phyloP scores from a whole-genome alignment of 352 stramenopile species.

The Phytophthora cajani region DNA sequence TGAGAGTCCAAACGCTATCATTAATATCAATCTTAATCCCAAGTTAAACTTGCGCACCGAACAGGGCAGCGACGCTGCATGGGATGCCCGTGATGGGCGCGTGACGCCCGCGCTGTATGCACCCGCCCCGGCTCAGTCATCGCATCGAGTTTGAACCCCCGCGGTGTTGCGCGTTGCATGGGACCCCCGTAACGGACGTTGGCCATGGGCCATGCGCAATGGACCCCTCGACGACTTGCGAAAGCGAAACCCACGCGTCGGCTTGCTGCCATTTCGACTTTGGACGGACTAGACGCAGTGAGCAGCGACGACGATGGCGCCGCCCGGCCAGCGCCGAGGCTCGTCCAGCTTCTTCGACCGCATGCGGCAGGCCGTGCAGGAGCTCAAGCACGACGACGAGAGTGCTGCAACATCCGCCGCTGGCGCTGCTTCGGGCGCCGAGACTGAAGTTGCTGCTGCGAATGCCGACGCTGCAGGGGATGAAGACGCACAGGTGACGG shows the following conservation, averaged over 20 bases:
- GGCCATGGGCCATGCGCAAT: background rate
- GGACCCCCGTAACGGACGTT: background rate
- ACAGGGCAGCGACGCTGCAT: background rate
- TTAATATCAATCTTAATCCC: too few relatives aligned
- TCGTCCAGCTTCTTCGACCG: conserved; percentile 14
- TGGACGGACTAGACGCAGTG: background rate
- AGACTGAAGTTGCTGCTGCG: too few relatives aligned
- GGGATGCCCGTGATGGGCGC: background rate
- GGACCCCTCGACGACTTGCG: background rate
- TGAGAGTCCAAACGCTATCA: too few relatives aligned
- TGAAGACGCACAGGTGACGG: background rate
- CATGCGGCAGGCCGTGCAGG: conserved; percentile 5
- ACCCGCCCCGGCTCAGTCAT: background rate
- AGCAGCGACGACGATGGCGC: background rate
- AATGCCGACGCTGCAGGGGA: background rate
- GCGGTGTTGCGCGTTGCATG: background rate
- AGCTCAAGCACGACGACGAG: conserved; percentile 3
- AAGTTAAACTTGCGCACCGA: too few relatives aligned
- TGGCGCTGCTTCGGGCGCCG: background rate
- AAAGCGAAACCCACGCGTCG: background rate
- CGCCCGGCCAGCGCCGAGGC: background rate
- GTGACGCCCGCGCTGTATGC: background rate
- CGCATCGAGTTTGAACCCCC: background rate
- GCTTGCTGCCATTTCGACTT: background rate
- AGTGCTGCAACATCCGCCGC: background rate